Evolutionary conservation across 2,329 filamentous ascomycete genomes (phyloP).

Genomic region (Anthostomella pinea): DNA sequence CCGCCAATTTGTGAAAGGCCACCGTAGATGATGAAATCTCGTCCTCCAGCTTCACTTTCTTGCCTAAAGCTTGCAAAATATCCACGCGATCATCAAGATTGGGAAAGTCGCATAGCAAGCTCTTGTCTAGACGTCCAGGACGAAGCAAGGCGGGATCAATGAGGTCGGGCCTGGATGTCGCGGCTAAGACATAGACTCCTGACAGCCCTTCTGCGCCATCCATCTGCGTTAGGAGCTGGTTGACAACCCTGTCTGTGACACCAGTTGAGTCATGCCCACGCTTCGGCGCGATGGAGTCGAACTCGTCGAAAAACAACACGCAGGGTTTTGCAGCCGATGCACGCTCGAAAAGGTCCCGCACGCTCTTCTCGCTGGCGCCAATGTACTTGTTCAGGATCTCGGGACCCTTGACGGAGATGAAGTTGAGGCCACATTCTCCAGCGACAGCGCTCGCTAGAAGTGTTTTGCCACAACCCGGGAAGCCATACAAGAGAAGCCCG

Average conservation of each 20-base stretch:
- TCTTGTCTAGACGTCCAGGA: slow-evolving; percentile 91
- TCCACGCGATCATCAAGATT: slow-evolving; percentile 76
- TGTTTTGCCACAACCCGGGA: slow-evolving; percentile 94
- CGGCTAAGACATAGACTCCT: slow-evolving; percentile 94
- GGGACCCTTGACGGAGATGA: slow-evolving; percentile 96
- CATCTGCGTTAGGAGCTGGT: slow-evolving; percentile 98
- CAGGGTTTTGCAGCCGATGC: slow-evolving; percentile 89
- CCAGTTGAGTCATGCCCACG: slow-evolving; percentile 95
- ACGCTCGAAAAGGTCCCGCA: slow-evolving; percentile 91
- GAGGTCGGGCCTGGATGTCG: slow-evolving; percentile 87
- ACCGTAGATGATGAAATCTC: slow-evolving; percentile 57
- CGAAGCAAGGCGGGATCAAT: slow-evolving; percentile 92
- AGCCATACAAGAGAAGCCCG: slow-evolving; percentile 89
- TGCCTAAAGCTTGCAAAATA: slow-evolving; percentile 80
- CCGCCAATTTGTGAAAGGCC: slow-evolving; percentile 70
- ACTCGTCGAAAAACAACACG: slow-evolving; percentile 97
- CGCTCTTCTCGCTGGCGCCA: slow-evolving; percentile 92
- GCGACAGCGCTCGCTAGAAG: slow-evolving; percentile 95
- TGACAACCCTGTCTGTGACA: slow-evolving; percentile 97
- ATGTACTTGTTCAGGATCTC: slow-evolving; percentile 99
- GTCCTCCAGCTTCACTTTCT: slow-evolving; percentile 71
- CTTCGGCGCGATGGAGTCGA: slow-evolving; percentile 96
- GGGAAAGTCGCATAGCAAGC: slow-evolving; percentile 86
- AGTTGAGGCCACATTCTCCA: slow-evolving; percentile 95
- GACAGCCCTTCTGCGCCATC: slow-evolving; percentile 93